phyloP scores from a whole-genome alignment of 2,329 filamentous ascomycete species.

The Arthroderma sp. region DNA sequence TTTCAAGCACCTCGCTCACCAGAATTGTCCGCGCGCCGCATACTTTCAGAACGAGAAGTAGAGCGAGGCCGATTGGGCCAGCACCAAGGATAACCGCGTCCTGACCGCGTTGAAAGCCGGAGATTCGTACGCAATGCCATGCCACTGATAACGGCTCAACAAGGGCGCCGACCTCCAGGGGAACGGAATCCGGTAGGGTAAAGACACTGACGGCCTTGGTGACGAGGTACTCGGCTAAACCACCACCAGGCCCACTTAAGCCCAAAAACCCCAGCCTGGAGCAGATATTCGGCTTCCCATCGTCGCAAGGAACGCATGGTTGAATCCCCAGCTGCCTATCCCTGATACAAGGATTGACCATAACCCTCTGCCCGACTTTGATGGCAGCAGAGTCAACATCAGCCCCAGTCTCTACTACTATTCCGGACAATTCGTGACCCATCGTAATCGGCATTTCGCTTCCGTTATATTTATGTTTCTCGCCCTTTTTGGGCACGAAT shows the following conservation, averaged over 20 bases:
- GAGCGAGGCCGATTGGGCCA: conserved; percentile 49
- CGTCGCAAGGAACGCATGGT: conserved; percentile 41
- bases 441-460: conserved; percentile 46
- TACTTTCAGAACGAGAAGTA: conserved; percentile 46
- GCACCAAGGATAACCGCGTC: conserved; percentile 46
- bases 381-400: conserved; percentile 30
- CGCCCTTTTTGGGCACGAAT: conserved; percentile 32
- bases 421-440: conserved; percentile 53
- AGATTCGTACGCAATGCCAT: conserved; percentile 48
- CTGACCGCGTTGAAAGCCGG: conserved; percentile 33
- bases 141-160: conserved; percentile 52
- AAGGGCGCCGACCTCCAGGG: conserved; percentile 32
- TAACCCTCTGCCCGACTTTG: conserved; percentile 43
- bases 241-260: conserved; percentile 28
- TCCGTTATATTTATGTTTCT: conserved; percentile 45
- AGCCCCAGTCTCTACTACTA: conserved; percentile 45
- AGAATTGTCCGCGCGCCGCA: conserved; percentile 43
- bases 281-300: conserved; percentile 45
- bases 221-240: conserved; percentile 17
- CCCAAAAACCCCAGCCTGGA: conserved; percentile 43
- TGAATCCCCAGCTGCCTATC: conserved; percentile 30
- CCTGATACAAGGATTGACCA: conserved; percentile 47
- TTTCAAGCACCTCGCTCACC: conserved; percentile 41
- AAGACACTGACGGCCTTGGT: conserved; percentile 18
- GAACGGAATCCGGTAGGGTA: conserved; percentile 14